phyloP scores from a whole-genome alignment of 2,329 filamentous ascomycete genomes.

The Fusarium xylarioides region DNA sequence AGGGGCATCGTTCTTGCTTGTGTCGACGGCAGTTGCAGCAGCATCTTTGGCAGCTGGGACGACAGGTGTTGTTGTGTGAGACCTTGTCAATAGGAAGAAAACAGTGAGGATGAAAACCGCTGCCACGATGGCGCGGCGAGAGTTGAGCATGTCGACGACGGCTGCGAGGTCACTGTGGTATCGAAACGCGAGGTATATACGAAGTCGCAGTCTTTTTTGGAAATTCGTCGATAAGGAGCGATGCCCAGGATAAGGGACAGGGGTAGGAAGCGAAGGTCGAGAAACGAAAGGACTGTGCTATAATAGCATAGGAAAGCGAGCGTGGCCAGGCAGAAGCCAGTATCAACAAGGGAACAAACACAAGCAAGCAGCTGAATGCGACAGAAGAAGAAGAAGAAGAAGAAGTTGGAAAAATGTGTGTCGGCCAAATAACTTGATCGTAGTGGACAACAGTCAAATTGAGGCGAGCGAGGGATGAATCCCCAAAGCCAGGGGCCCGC shows the following conservation, averaged over 20 bases:
- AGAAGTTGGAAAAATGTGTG: constrained; percentile 12
- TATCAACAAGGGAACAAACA: constrained; percentile 16
- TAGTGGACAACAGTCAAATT: constrained; percentile 16
- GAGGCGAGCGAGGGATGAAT: constrained; percentile 32
- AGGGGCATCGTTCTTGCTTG: constrained; percentile 31
- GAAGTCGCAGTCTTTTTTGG: constrained; percentile 25
- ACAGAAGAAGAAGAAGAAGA: constrained; percentile 10
- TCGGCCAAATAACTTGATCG: constrained; percentile 22
- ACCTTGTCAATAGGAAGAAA: constrained; percentile 74
- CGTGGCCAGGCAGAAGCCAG: constrained; percentile 22
- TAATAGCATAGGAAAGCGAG: constrained; percentile 35
- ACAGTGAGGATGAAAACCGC: constrained; percentile 75
- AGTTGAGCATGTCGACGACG: constrained; percentile 76
- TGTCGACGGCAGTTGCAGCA: constrained; percentile 24
- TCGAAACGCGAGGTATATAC: constrained; percentile 14
- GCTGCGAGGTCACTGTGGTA: constrained; percentile 25
- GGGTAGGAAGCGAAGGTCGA: constrained; percentile 22
- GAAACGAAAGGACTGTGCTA: constrained; percentile 31
- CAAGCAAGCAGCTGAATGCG: constrained; percentile 21
- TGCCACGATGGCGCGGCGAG: constrained; percentile 77
- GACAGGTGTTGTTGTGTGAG: constrained; percentile 54
- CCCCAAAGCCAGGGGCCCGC: constrained; percentile 34
- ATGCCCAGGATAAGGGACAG: constrained; percentile 29
- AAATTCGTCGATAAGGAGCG: constrained; percentile 33
- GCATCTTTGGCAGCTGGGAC: constrained; percentile 30